A percentile compares a stretch with the other conserved stretches of the same genome.
Conservation (phyloP, 805 yeast genomes). For the Grigorovia humatica region DNA sequence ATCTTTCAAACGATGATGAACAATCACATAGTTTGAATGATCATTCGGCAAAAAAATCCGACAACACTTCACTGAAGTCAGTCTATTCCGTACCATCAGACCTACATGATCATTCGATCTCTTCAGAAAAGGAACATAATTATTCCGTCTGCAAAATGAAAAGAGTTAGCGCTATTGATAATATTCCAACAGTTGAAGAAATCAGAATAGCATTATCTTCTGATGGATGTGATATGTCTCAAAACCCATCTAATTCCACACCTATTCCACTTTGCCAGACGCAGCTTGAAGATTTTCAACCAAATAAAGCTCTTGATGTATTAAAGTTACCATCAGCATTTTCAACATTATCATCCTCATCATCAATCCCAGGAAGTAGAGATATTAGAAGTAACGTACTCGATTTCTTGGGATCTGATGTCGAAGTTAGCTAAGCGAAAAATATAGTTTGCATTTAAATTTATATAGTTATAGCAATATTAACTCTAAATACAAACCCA, state of each 20-base stretch:
- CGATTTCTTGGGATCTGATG: slow-evolving; percentile 16
- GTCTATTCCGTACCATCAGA: too few relatives aligned
- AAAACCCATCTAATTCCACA: neutral
- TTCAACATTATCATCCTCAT: neutral
- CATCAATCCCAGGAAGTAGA: neutral
- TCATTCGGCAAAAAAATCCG: too few relatives aligned
- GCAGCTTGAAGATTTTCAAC: neutral
- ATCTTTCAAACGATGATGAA: too few relatives aligned
- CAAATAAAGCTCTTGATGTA: neutral
- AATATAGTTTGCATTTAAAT: too few relatives aligned
- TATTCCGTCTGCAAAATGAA: neutral
- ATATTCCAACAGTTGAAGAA: neutral
- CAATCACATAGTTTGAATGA: too few relatives aligned
- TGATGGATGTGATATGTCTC: neutral
- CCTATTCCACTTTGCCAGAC: neutral
- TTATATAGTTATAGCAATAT: neutral
- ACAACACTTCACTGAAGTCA: too few relatives aligned
- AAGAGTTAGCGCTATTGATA: neutral
- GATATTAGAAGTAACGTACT: slow-evolving; percentile 3
- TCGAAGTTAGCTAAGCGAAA: slow-evolving; percentile 7
- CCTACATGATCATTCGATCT: too few relatives aligned
- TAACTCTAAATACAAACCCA: neutral
- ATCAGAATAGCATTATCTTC: neutral
- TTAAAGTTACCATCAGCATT: too few relatives aligned
- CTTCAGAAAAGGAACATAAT: too few relatives aligned